Conservation (phyloP, 345 rosid genomes). For the Carallia brachiata region DNA sequence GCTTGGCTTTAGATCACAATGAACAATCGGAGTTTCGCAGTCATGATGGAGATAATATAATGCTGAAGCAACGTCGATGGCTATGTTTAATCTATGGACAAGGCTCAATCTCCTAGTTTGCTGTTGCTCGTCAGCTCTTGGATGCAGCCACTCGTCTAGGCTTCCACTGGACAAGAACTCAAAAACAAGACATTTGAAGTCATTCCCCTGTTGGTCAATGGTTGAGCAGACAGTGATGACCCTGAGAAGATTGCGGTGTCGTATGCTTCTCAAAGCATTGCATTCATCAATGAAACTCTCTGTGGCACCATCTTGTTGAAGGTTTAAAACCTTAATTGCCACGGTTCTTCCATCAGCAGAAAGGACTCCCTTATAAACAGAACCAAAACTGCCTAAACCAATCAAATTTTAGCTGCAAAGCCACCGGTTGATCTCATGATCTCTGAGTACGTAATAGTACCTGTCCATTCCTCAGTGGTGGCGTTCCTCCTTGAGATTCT, state of each 20-base stretch:
- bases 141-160: slow-evolving; percentile 14
- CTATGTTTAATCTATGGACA: slow-evolving; percentile 1
- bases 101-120: background rate
- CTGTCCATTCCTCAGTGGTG: background rate
- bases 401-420: slow-evolving; percentile 12
- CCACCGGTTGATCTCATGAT: slow-evolving; percentile 13
- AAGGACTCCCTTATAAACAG: slow-evolving; percentile 23
- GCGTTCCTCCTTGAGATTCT: slow-evolving; percentile 7
- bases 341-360: background rate
- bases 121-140: background rate
- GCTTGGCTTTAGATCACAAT: slow-evolving; percentile 13
- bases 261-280: slow-evolving; percentile 16
- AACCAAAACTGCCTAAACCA: slow-evolving; percentile 22
- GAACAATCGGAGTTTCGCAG: slow-evolving; percentile 1
- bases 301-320: slow-evolving; percentile 16
- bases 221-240: slow-evolving; percentile 7
- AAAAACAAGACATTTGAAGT: slow-evolving; percentile 13
- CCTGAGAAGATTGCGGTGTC: slow-evolving; percentile 21
- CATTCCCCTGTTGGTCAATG: slow-evolving; percentile 20
- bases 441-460: background rate
- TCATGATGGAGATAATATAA: slow-evolving; percentile 15
- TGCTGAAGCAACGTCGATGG: slow-evolving; percentile 7
- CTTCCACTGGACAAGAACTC: slow-evolving; percentile 18
- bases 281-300: slow-evolving; percentile 23
- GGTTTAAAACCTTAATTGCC: slow-evolving; percentile 16